Percentiles rank a stretch among this genome's conserved stretches.
These are phyloP conservation scores for Mycena rebaudengoi DNA, from an alignment of 768 basidiomycete genomes.

Conservation along the genomic window DNA sequence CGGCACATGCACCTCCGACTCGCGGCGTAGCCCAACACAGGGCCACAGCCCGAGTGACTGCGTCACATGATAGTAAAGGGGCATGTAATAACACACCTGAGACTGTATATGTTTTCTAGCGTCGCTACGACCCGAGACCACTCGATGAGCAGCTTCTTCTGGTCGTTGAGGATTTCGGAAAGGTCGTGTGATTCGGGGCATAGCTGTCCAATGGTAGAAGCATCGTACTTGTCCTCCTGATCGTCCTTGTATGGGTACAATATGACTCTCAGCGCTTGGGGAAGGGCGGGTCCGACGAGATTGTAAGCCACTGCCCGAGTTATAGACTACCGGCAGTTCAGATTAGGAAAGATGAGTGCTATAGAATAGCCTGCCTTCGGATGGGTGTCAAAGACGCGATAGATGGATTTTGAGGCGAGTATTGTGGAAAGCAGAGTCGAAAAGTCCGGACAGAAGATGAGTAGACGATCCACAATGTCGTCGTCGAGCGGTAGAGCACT, in stretches of 20 bases:
- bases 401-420: background rate
- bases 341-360: too few relatives aligned
- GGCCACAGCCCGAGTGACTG: too few relatives aligned
- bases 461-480: background rate
- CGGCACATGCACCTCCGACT: too few relatives aligned
- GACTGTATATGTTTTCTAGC: too few relatives aligned
- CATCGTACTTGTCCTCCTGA: background rate
- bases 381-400: background rate
- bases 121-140: too few relatives aligned
- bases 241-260: background rate
- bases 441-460: background rate
- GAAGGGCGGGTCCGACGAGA: conserved; percentile 3
- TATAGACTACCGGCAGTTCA: background rate
- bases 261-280: conserved; percentile 2
- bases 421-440: background rate
- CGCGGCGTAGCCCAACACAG: too few relatives aligned
- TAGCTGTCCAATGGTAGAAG: background rate
- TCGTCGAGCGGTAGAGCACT: background rate
- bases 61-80: too few relatives aligned
- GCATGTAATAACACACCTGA: too few relatives aligned
- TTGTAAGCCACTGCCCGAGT: conserved; percentile 11
- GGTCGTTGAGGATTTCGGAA: too few relatives aligned
- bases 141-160: too few relatives aligned
- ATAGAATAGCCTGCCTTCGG: too few relatives aligned
- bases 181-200: background rate